phyloP scores from a whole-genome alignment of 345 rosid genomes.

The Linum tenue region DNA sequence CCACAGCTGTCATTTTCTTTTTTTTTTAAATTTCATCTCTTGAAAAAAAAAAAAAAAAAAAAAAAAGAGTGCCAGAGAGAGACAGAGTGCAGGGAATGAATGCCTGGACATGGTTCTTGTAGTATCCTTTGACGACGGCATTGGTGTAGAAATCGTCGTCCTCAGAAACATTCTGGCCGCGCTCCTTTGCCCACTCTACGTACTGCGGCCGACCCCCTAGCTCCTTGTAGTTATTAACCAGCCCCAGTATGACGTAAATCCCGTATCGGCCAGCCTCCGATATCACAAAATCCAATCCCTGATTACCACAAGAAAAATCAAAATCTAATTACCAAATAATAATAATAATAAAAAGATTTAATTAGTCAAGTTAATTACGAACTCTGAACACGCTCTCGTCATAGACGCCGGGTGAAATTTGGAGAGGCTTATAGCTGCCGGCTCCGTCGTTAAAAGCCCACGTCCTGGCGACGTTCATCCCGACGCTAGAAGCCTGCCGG shows the following conservation, averaged over 20 bases:
- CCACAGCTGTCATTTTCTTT: slow-evolving; percentile 73
- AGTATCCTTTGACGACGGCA: slow-evolving; percentile 37
- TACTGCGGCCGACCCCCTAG: slow-evolving; percentile 55
- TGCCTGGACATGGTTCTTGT: slow-evolving; percentile 65
- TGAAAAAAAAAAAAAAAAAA: too few species aligned
- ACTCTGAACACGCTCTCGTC: slow-evolving; percentile 57
- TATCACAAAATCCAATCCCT: slow-evolving; percentile 74
- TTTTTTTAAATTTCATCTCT: too few species aligned
- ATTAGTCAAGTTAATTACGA: not conserved
- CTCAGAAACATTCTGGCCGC: slow-evolving; percentile 22
- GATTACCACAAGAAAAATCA: not conserved
- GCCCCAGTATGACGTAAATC: slow-evolving; percentile 45
- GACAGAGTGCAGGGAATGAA: not conserved
- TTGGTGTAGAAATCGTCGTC: slow-evolving; percentile 65
- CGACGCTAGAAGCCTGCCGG: slow-evolving; percentile 42
- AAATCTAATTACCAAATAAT: not conserved
- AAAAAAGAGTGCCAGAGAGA: too few species aligned
- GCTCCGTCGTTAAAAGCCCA: slow-evolving; percentile 76
- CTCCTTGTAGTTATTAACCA: slow-evolving; percentile 58
- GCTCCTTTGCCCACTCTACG: slow-evolving; percentile 55
- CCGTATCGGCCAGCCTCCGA: slow-evolving; percentile 50
- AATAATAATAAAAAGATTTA: not conserved
- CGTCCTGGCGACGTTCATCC: slow-evolving; percentile 64
- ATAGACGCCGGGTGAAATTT: slow-evolving; percentile 62
- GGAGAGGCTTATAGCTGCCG: slow-evolving; percentile 38